Conservation (phyloP, 768 basidiomycete species). For the Amanita subjunquillea region DNA sequence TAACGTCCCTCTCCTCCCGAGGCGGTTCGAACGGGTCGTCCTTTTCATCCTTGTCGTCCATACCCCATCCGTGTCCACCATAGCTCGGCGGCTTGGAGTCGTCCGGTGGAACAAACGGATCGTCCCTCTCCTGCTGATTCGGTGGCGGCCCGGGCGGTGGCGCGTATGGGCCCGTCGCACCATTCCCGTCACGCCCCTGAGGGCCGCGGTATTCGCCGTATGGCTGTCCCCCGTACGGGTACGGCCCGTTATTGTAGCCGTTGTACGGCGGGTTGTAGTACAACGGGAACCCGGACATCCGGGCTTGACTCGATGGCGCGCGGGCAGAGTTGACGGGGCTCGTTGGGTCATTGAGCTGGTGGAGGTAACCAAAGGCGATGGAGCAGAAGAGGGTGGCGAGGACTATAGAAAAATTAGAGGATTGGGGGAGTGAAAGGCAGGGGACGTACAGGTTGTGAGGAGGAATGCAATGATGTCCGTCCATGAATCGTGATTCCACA, state of each 20-base stretch:
- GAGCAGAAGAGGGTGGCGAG: constrained; percentile 51
- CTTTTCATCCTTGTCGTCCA: constrained; percentile 22
- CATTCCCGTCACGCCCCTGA: background rate
- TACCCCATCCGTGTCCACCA: constrained; percentile 15
- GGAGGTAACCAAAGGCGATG: constrained; percentile 62
- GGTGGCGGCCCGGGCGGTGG: constrained; percentile 45
- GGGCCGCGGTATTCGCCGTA: constrained; percentile 13
- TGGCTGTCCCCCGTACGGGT: constrained; percentile 11
- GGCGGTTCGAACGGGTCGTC: constrained; percentile 48
- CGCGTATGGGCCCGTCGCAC: constrained; percentile 20
- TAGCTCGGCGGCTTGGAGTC: constrained; percentile 41
- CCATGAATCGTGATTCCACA: constrained; percentile 61
- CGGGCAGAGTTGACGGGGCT: constrained; percentile 42
- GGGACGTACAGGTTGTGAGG: constrained; percentile 41
- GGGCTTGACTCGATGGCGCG: constrained; percentile 29
- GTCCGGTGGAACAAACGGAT: constrained; percentile 24
- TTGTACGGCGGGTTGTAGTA: constrained; percentile 58
- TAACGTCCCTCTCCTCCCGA: constrained; percentile 30
- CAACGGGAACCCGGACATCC: constrained; percentile 27
- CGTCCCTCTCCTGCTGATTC: constrained; percentile 14
- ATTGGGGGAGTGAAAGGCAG: background rate
- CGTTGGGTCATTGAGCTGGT: constrained; percentile 63
- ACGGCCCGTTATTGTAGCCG: constrained; percentile 17
- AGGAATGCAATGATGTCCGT: constrained; percentile 56
- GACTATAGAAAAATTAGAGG: constrained; percentile 24